A percentile compares a stretch with the other conserved stretches of the same genome.
Evolutionary conservation across 2,329 filamentous ascomycete species (phyloP).

Genomic region (Lasiodiplodia hormozganensis): DNA sequence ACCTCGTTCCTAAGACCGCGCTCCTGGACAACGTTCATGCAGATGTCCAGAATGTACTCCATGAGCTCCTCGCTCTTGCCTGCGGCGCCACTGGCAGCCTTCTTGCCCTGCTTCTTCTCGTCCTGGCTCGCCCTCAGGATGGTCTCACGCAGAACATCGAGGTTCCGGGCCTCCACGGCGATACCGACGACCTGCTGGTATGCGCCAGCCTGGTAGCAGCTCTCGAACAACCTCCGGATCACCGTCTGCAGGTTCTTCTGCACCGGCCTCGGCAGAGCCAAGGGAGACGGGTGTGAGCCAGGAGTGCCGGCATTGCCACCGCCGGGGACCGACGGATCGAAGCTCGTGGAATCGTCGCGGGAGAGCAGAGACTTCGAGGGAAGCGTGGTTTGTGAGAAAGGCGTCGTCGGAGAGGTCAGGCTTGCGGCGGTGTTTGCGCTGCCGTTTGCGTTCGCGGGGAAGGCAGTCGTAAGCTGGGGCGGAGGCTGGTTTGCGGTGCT

Average conservation of each 20-base stretch:
- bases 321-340: constrained; percentile 62
- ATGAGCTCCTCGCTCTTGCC: constrained; percentile 87
- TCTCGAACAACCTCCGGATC: constrained; percentile 89
- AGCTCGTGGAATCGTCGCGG: constrained; percentile 72
- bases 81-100: constrained; percentile 58
- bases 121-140: constrained; percentile 90
- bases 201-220: constrained; percentile 81
- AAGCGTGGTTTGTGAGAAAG: constrained; percentile 91
- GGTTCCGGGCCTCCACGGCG: constrained; percentile 90
- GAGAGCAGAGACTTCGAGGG: constrained; percentile 96
- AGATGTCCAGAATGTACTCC: constrained; percentile 94
- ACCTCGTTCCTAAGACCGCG: constrained; percentile 78
- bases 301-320: constrained; percentile 63
- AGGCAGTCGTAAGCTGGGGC: constrained; percentile 80
- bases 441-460: constrained; percentile 71
- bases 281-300: constrained; percentile 61
- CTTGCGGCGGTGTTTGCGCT: constrained; percentile 69
- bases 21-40: constrained; percentile 98
- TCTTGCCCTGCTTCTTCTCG: constrained; percentile 71
- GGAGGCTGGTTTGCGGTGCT: constrained; percentile 59
- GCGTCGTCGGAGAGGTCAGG: constrained; percentile 86
- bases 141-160: constrained; percentile 83
- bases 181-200: constrained; percentile 98
- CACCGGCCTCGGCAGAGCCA: constrained; percentile 75
- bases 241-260: constrained; percentile 81